Percentiles rank a stretch among this genome's conserved stretches.
Evolutionary conservation across 2,329 filamentous ascomycete genomes (phyloP).

Genomic region (Blastomyces gilchristii): DNA sequence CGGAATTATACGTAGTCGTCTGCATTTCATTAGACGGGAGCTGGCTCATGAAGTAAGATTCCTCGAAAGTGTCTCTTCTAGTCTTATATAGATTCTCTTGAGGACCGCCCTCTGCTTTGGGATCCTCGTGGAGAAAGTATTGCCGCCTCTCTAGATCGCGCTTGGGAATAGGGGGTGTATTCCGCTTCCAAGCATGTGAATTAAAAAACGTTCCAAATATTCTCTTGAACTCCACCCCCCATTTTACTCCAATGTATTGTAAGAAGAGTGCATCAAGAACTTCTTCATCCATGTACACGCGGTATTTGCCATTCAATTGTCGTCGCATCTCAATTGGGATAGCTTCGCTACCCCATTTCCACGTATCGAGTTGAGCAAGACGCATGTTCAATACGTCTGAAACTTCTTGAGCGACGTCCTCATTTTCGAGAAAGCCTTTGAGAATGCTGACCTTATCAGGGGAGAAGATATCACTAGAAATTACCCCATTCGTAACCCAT

Average conservation of each 20-base stretch:
- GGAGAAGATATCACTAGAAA: conserved; percentile 42
- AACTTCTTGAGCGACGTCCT: conserved; percentile 43
- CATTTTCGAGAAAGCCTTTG: conserved; percentile 42
- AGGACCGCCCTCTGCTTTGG: conserved; percentile 6
- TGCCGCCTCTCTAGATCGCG: conserved; percentile 34
- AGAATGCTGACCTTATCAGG: conserved; percentile 43
- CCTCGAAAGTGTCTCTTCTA: conserved; percentile 30
- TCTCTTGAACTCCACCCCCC: conserved; percentile 40
- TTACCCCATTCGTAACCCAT: conserved; percentile 40
- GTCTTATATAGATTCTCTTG: conserved; percentile 23
- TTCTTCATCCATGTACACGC: conserved; percentile 51
- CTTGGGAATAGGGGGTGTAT: conserved; percentile 26
- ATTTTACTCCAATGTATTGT: conserved; percentile 45
- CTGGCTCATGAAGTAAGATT: conserved; percentile 48
- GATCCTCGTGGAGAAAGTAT: conserved; percentile 33
- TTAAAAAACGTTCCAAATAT: conserved; percentile 30
- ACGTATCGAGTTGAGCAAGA: conserved; percentile 41
- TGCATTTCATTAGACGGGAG: conserved; percentile 38
- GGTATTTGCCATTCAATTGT: conserved; percentile 48
- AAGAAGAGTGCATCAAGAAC: conserved; percentile 46
- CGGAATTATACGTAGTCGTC: conserved; percentile 32
- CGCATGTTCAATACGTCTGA: conserved; percentile 50
- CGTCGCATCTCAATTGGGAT: conserved; percentile 43
- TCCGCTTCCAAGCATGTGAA: conserved; percentile 35
- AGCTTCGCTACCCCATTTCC: conserved; percentile 41